Percentiles rank a stretch among this genome's conserved stretches.
Conservation (phyloP, 176 grass and related monocot genomes). For the Juncus effusus region DNA sequence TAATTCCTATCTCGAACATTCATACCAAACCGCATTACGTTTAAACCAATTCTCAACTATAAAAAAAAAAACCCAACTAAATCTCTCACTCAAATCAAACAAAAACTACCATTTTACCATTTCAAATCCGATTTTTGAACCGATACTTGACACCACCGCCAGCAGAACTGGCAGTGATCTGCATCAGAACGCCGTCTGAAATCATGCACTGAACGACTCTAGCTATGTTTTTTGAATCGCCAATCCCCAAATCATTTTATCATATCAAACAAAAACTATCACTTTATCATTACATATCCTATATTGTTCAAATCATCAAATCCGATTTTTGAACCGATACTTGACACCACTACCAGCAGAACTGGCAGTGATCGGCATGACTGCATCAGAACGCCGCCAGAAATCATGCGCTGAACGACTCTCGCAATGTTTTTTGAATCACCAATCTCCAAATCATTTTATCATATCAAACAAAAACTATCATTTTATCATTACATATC, state of each 20-base stretch:
- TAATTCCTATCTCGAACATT: no score
- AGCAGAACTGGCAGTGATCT: constrained; percentile 64
- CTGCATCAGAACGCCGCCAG: constrained; percentile 57
- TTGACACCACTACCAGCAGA: constrained; percentile 44
- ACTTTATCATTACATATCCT: not conserved
- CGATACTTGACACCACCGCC: constrained; percentile 50
- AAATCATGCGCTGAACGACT: constrained; percentile 70
- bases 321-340: constrained; percentile 65
- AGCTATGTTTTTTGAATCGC: constrained; percentile 77
- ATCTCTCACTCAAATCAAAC: no score
- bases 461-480: no score
- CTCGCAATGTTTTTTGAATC: constrained; percentile 84
- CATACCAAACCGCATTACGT: no score
- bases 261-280: no score
- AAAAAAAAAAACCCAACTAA: no score
- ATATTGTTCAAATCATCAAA: no score
- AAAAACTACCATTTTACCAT: not conserved
- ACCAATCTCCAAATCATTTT: no score
- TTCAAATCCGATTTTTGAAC: constrained; percentile 60
- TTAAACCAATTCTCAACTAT: no score
- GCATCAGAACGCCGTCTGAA: constrained; percentile 56
- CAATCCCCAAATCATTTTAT: no score
- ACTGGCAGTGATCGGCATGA: constrained; percentile 74
- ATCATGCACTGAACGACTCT: constrained; percentile 78
- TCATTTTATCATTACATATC: not conserved